These are phyloP conservation scores for Theileria luwenshuni DNA, from an alignment of 169 alveolate genomes.

Conservation along the genomic window DNA sequence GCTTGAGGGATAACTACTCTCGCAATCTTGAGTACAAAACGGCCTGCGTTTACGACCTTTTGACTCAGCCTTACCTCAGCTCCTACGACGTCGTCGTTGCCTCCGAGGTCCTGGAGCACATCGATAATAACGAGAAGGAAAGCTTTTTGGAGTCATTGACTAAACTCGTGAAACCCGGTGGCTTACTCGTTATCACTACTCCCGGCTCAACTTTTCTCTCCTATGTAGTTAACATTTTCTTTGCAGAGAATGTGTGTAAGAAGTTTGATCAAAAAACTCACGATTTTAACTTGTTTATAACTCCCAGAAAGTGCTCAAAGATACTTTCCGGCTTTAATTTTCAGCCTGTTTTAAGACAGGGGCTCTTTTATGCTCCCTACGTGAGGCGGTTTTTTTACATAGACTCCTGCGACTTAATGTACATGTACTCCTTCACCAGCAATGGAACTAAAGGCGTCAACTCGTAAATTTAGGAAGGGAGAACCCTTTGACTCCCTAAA, in stretches of 20 bases:
- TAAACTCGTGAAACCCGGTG: slow-evolving; percentile 38
- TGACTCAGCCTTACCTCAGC: not conserved
- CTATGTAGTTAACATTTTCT: slow-evolving; percentile 37
- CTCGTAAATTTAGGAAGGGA: slow-evolving; percentile 27
- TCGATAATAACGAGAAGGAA: slow-evolving; percentile 36
- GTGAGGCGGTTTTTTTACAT: slow-evolving; percentile 52
- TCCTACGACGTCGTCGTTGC: slow-evolving; percentile 58
- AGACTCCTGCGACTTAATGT: slow-evolving; percentile 36
- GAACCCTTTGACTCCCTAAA: slow-evolving; percentile 45
- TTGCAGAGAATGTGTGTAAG: slow-evolving; percentile 47
- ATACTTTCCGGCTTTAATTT: slow-evolving; percentile 6
- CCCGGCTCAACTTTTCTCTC: slow-evolving; percentile 56
- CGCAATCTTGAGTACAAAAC: slow-evolving; percentile 32
- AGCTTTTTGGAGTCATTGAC: slow-evolving; percentile 12
- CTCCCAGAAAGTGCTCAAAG: slow-evolving; percentile 19
- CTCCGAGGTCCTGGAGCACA: slow-evolving; percentile 66
- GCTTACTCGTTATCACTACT: slow-evolving; percentile 55
- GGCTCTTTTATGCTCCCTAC: slow-evolving; percentile 56
- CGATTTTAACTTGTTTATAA: slow-evolving; percentile 39
- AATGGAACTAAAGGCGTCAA: slow-evolving; percentile 45
- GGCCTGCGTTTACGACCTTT: slow-evolving; percentile 33
- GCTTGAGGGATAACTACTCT: slow-evolving; percentile 43
- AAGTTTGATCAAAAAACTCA: slow-evolving; percentile 42
- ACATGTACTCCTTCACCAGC: slow-evolving; percentile 56
- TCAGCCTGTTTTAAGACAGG: slow-evolving; percentile 39